Base-by-base conservation (phyloP, 176 grass and related monocot species). In the Dactylis glomerata region DNA sequence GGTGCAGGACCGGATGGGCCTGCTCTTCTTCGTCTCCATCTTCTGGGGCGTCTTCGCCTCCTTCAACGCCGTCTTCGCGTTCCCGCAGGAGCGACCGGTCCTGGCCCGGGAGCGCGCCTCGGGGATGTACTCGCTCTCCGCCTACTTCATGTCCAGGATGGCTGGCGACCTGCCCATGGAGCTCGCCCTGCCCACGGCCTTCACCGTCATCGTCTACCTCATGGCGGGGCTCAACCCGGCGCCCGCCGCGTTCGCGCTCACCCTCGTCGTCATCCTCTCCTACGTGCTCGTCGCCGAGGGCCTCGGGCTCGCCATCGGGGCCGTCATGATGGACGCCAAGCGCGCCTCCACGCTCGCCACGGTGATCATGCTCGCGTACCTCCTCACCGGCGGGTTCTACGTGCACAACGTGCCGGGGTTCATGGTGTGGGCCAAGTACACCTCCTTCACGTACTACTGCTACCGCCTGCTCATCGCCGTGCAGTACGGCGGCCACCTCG, bases 31-130 rank as follows among this genome's bases (percentile, higher is more conserved):
- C 93, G 77, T 99, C 50, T 89, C 93, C 90, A 99, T 99, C 86
- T 99, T 99, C 86, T 99, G 97, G 97, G 97, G 97, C 5, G 97
- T 99, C 44, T 99, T 96, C 85, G 88, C 97, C 30, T 96, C 93
- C 73, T 99, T 99, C 91, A 99, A 99, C 83, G 81, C 91, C 24
- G 97, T 99, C 0, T 99, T 99, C 86, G 89, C 97, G 0, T 99
- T 99, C 91, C 93, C 97, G 19, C 90, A 92, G 54, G 93, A 99
- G 37, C 78, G 92, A 0, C 93, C 93, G 0, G 86, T 99, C 1
- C 89, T 99, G 0, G 63, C 84, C 0, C 90, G 94, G 10, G 97
- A 99, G 77, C 88, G 90, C n/a, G 76, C 92, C 0, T 94, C 97
- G 0, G 89, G 97, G 6, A 99, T 99, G 97, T 99, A 99, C 86